phyloP scores from a whole-genome alignment of 2,329 filamentous ascomycete genomes.

The Aspergillus bombycis region DNA sequence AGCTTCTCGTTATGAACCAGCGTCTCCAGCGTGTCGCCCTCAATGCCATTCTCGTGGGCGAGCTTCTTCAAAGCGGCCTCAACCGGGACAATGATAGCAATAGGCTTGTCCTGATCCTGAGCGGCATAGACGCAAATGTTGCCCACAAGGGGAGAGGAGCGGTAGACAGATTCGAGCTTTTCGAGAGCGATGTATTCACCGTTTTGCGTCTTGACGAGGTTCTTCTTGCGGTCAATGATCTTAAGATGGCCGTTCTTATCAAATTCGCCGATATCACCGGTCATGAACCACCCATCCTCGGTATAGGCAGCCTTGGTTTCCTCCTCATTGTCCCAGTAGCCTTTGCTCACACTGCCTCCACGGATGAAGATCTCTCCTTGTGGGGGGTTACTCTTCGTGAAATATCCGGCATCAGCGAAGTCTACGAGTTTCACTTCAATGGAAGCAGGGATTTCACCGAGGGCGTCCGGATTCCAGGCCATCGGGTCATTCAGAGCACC shows the following conservation, averaged over 20 bases:
- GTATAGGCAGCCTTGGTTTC: conserved; percentile 80
- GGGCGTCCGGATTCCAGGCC: conserved; percentile 75
- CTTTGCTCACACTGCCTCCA: conserved; percentile 72
- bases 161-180: conserved; percentile 91
- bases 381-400: conserved; percentile 70
- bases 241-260: conserved; percentile 76
- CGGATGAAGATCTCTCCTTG: conserved; percentile 94
- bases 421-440: conserved; percentile 92
- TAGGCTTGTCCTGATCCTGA: conserved; percentile 71
- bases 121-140: conserved; percentile 90
- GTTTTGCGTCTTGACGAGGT: conserved; percentile 91
- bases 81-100: conserved; percentile 75
- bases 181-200: conserved; percentile 97
- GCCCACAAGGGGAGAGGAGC: conserved; percentile 73
- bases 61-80: conserved; percentile 61
- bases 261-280: conserved; percentile 92
- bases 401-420: conserved; percentile 85
- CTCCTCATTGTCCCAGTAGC: conserved; percentile 83
- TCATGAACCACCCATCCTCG: conserved; percentile 93
- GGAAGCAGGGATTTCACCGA: conserved; percentile 76
- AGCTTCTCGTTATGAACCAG: conserved; percentile 60
- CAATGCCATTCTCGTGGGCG: conserved; percentile 61
- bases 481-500: conserved; percentile 67
- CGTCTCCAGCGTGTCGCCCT: conserved; percentile 66
- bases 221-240: conserved; percentile 97